Evolutionary conservation across 208 protist species (phyloP), one percentile per base, ranked within the genome.

Genomic region (Acanthamoeba lenticulata): DNA sequence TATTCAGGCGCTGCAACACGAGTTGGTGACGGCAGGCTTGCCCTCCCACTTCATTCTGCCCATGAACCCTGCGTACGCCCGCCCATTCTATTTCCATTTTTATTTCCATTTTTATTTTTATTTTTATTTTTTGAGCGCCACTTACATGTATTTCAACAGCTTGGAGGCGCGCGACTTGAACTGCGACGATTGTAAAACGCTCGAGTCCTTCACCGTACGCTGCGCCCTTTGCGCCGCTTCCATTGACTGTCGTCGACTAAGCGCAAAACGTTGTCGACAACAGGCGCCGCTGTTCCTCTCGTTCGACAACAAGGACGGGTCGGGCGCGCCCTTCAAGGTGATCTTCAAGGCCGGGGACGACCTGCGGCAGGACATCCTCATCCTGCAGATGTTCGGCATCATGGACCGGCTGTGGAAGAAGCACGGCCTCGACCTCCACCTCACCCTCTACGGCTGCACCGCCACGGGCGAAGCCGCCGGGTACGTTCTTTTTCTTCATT

Each of bases 311-410:
- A 40, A 24, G 0, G 65, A 74, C 79, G 94, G 34, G 98, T 98
- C 62, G 77, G 98, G 45, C 92, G 98, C 29, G 34, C 67, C 45
- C 60, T 97, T 24, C 98, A 97, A 83, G 0, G 60, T 96, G 9
- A 96, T 98, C 0, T 97, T 98, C 69, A 98, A 98, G 74, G 65
- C 45, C 24, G 96, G 97, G 45, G 97, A 98, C 91, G 97, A 98
- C 94, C n/a, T 98, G n/a, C 57, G 97, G 24, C 97, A 98, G 67
- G 97, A 98, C 79, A 95, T 96, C 42, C 62, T 98, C 6, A 97
- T 95, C 21, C 89, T 98, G 3, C 97, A 98, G 81, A 94, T 98
- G 69, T 90, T 97, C 0, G 17, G 96, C 15, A 95, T 96, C 15
- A 94, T 97, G 67, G 83, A 95, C 49, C 5, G 44, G 1, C 13